Conservation (phyloP, 2,329 filamentous ascomycete species). For the Teratosphaeria nubilosa region DNA sequence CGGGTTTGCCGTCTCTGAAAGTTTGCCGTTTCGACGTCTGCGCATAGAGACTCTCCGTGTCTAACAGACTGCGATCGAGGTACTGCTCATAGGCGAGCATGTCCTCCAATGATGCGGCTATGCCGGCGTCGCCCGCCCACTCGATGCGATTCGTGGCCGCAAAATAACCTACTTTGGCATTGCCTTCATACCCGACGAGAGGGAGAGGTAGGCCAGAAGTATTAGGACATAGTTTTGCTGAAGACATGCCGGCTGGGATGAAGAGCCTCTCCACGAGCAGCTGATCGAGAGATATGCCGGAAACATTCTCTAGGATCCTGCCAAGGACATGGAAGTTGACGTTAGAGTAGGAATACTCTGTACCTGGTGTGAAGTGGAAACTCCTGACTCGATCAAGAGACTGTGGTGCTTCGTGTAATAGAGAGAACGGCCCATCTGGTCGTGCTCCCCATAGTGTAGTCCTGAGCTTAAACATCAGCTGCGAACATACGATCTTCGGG, state of each 20-base stretch:
- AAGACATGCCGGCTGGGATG: conserved; percentile 33
- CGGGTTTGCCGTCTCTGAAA: conserved; percentile 27
- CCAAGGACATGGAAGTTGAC: conserved; percentile 34
- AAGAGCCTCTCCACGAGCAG: conserved; percentile 32
- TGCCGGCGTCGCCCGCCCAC: conserved; percentile 38
- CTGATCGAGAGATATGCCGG: conserved; percentile 25
- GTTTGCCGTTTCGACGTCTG: conserved; percentile 18
- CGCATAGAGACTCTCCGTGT: conserved; percentile 28
- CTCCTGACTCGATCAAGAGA: conserved; percentile 13
- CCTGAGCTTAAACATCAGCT: conserved; percentile 1
- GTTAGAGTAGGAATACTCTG: conserved; percentile 36
- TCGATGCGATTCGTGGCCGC: conserved; percentile 33
- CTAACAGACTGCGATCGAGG: conserved; percentile 25
- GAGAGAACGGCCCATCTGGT: conserved; percentile 31
- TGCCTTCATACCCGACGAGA: conserved; percentile 36
- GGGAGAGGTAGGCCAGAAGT: conserved; percentile 29
- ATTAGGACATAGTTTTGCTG: conserved; percentile 30
- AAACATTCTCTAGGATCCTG: conserved; percentile 30
- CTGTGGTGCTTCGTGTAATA: conserved; percentile 23
- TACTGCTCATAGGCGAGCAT: conserved; percentile 39
- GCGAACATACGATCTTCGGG: background rate
- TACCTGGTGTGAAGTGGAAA: conserved; percentile 35
- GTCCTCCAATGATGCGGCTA: conserved; percentile 35
- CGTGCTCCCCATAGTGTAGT: conserved; percentile 34
- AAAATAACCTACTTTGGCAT: conserved; percentile 28